Evolutionary conservation across 2,329 filamentous ascomycete genomes (phyloP).

Genomic region (Xylaria sp.): DNA sequence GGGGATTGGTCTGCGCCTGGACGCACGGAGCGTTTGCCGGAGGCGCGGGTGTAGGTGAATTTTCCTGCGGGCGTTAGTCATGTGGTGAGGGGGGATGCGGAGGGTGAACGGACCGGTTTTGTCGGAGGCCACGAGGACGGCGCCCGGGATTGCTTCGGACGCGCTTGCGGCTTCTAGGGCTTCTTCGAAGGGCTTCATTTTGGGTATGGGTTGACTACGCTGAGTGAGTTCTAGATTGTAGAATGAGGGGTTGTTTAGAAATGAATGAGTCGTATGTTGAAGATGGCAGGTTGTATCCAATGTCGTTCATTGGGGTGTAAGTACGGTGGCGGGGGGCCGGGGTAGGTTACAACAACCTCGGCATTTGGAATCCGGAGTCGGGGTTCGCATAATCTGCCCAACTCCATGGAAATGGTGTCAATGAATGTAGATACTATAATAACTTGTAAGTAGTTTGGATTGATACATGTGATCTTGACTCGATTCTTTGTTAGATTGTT

Average conservation of each 20-base stretch:
- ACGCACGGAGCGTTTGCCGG: slow-evolving; percentile 22
- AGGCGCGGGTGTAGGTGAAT: slow-evolving; percentile 19
- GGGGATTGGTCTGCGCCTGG: slow-evolving; percentile 19
- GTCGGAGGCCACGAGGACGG: slow-evolving; percentile 19
- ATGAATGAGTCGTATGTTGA: too few relatives aligned
- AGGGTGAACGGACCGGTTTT: slow-evolving; percentile 7
- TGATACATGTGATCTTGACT: not conserved
- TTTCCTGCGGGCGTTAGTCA: slow-evolving; percentile 1
- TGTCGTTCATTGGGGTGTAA: too few relatives aligned
- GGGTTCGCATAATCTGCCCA: too few relatives aligned
- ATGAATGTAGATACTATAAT: too few relatives aligned
- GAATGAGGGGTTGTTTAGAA: too few relatives aligned
- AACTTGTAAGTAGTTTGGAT: not conserved
- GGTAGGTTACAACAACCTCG: too few relatives aligned
- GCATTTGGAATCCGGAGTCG: too few relatives aligned
- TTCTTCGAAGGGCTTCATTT: slow-evolving; percentile 20
- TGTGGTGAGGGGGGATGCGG: too few relatives aligned
- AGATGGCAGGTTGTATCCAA: too few relatives aligned
- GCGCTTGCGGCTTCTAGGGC: slow-evolving; percentile 20
- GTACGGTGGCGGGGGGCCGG: too few relatives aligned
- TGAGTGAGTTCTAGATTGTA: too few relatives aligned
- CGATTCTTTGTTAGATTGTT: not conserved
- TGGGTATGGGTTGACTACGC: not conserved
- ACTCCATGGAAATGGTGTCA: too few relatives aligned
- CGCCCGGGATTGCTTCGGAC: slow-evolving; percentile 20